Evolutionary conservation across 192 early-diverging fungal genomes (phyloP).

Genomic region (Backusella sp.): DNA sequence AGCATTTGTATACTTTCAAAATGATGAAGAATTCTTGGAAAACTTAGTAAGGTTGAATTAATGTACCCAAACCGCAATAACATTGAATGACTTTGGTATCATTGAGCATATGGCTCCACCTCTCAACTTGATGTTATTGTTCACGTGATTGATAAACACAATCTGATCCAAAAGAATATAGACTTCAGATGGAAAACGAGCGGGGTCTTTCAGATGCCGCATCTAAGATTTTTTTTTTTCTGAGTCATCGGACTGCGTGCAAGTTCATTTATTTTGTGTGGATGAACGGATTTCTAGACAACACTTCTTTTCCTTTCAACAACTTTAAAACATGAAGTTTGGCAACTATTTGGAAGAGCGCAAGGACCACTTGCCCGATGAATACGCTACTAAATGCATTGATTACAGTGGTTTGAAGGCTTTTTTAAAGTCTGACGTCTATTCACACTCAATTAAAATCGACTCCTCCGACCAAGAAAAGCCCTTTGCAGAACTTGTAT

Average conservation of each 20-base stretch:
- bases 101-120: background rate
- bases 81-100: background rate
- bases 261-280: background rate
- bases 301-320: background rate
- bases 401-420: conserved; percentile 69
- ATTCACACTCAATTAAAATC: conserved; percentile 52
- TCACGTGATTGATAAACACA: conserved; percentile 1
- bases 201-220: background rate
- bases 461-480: conserved; percentile 30
- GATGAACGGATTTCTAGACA: background rate
- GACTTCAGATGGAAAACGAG: background rate
- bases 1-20: too few species aligned
- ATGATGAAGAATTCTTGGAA: too few species aligned
- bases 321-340: conserved; percentile 61
- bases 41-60: too few species aligned
- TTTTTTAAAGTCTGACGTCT: conserved; percentile 62
- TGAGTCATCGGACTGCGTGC: conserved; percentile 5
- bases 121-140: background rate
- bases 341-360: conserved; percentile 68
- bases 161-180: conserved; percentile 1
- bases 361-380: conserved; percentile 57
- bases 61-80: too few species aligned
- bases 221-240: conserved; percentile 1
- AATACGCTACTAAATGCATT: conserved; percentile 69
- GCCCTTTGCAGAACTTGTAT: conserved; percentile 58